These are phyloP conservation scores for Musa troglodytarum DNA, from an alignment of 176 grass and related monocot genomes.

Conservation along the genomic window DNA sequence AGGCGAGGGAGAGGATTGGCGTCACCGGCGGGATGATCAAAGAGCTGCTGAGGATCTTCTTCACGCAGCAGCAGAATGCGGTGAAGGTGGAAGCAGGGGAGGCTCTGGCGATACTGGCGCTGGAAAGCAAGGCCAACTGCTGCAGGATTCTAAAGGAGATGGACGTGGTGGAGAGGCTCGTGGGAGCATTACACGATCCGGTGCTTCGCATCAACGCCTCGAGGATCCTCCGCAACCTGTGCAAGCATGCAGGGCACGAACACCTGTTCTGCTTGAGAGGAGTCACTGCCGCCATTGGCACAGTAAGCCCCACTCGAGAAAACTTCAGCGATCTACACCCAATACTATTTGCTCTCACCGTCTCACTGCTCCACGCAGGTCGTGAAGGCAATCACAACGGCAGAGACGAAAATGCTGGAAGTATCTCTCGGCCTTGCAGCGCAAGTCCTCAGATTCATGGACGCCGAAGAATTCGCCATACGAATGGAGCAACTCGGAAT, in stretches of 20 bases:
- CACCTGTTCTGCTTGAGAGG: conserved; percentile 11
- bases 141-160: conserved; percentile 32
- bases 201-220: conserved; percentile 24
- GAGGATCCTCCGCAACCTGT: conserved; percentile 62
- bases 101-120: conserved; percentile 64
- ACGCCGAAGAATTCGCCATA: conserved; percentile 25
- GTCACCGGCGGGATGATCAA: conserved; percentile 48
- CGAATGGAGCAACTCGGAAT: conserved; percentile 25
- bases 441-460: conserved; percentile 44
- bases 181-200: conserved; percentile 21
- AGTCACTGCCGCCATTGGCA: conserved; percentile 28
- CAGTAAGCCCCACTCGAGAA: conserved; percentile 16
- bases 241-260: conserved; percentile 23
- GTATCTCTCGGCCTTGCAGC: conserved; percentile 42
- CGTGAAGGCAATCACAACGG: conserved; percentile 39
- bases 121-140: conserved; percentile 59
- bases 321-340: not conserved
- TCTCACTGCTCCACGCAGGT: conserved; percentile 17
- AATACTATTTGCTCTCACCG: too few species aligned
- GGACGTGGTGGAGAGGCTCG: conserved; percentile 25
- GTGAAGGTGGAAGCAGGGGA: conserved; percentile 55
- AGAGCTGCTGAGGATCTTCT: conserved; percentile 57
- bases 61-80: conserved; percentile 21
- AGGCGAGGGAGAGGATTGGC: conserved; percentile 51
- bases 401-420: conserved; percentile 40